Evolutionary conservation across 768 basidiomycete species (phyloP).

Genomic region (Infundibulicybe gibba): DNA sequence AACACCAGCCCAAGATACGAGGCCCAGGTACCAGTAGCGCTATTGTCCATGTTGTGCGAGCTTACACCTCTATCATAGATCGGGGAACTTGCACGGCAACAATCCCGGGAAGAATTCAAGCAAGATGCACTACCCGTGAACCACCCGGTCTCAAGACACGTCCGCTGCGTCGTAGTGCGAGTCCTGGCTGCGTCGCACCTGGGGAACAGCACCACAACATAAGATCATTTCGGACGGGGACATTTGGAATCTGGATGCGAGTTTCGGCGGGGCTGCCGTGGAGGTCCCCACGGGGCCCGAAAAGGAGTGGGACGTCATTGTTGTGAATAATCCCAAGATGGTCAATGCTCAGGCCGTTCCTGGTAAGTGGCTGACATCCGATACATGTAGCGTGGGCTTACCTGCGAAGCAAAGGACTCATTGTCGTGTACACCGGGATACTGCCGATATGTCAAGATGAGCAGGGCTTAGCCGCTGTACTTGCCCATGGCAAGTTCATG

Average conservation of each 20-base stretch:
- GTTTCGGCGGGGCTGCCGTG: constrained; percentile 14
- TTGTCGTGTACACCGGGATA: constrained; percentile 89
- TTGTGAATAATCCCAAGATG: constrained; percentile 68
- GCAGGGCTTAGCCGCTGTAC: constrained; percentile 77
- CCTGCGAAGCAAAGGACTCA: constrained; percentile 42
- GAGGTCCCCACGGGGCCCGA: constrained; percentile 21
- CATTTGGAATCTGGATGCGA: constrained; percentile 30
- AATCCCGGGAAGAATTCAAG: constrained; percentile 50
- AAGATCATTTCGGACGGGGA: constrained; percentile 18
- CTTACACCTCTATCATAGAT: constrained; percentile 32
- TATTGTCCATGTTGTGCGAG: not conserved
- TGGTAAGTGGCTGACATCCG: constrained; percentile 33
- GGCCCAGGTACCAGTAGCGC: constrained; percentile 36
- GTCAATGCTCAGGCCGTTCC: constrained; percentile 80
- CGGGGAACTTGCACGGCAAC: constrained; percentile 30
- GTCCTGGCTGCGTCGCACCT: constrained; percentile 73
- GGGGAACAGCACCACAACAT: constrained; percentile 38
- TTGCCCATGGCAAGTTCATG: constrained; percentile 68
- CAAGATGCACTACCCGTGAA: constrained; percentile 57
- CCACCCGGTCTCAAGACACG: constrained; percentile 63
- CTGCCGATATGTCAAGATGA: constrained; percentile 75
- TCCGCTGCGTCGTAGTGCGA: constrained; percentile 63
- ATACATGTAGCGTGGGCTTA: no score
- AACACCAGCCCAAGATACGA: constrained; percentile 61
- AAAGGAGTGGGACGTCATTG: constrained; percentile 69